Evolutionary conservation across 1,139 yeast genomes (phyloP).

Genomic region (Protomyces lactucae-debilis): DNA sequence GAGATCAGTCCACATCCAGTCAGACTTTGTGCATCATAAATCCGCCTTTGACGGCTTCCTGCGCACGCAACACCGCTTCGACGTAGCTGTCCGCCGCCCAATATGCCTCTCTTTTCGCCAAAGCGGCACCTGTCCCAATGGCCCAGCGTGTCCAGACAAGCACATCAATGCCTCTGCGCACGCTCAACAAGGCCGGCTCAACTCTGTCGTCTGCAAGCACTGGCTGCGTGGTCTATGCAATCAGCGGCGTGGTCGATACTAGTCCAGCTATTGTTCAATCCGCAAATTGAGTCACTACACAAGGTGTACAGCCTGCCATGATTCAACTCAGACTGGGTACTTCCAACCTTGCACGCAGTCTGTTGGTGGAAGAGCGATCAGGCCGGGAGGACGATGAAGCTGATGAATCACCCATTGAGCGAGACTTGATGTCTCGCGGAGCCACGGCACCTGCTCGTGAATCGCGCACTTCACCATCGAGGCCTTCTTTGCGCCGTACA

Average conservation of each 20-base stretch:
- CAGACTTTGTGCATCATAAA: conserved; percentile 33
- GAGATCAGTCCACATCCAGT: neutral
- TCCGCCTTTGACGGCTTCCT: conserved; percentile 84
- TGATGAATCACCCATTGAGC: conserved; percentile 13
- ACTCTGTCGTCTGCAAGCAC: conserved; percentile 79
- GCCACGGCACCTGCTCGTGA: too few relatives aligned
- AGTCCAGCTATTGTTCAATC: too few relatives aligned
- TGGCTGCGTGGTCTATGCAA: conserved; percentile 91
- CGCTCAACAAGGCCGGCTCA: conserved; percentile 47
- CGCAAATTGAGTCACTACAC: too few relatives aligned
- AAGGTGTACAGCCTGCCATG: neutral
- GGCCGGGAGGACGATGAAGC: conserved; percentile 17
- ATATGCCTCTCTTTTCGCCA: conserved; percentile 73
- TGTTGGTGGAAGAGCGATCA: neutral
- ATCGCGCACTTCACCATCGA: too few relatives aligned
- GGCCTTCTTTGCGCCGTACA: neutral
- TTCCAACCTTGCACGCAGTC: neutral
- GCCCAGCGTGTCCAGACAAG: conserved; percentile 77
- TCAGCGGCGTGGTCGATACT: neutral
- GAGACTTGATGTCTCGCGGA: conserved; percentile 11
- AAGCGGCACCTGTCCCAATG: conserved; percentile 71
- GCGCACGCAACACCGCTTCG: conserved; percentile 72
- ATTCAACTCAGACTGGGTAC: too few relatives aligned
- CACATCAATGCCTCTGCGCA: conserved; percentile 64
- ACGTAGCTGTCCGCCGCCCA: conserved; percentile 86